Evolutionary conservation across 345 rosid species (phyloP).

Genomic region (Mangifera indica): DNA sequence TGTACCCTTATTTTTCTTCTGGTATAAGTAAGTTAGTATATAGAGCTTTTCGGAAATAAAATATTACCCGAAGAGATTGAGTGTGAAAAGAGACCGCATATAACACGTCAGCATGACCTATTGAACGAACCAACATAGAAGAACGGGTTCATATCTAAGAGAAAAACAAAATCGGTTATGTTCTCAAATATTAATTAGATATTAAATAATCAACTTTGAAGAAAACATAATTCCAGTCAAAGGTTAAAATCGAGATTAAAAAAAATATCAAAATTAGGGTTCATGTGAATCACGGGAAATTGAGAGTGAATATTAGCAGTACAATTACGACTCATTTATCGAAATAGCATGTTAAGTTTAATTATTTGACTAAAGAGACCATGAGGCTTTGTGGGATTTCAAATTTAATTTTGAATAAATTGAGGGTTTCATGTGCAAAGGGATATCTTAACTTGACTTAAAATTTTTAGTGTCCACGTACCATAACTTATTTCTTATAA

Average conservation of each 20-base stretch:
- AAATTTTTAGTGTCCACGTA: too few species aligned
- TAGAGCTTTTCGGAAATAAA: conserved; percentile 6
- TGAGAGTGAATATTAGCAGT: background rate
- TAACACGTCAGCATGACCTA: conserved; percentile 32
- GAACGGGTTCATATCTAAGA: too few species aligned
- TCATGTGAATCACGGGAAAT: background rate
- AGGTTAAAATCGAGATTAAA: background rate
- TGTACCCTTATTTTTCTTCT: conserved; percentile 18
- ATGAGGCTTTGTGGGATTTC: background rate
- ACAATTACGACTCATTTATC: too few species aligned
- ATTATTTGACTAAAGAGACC: background rate
- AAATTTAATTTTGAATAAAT: background rate
- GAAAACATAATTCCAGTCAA: background rate
- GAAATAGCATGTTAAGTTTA: too few species aligned
- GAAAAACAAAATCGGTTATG: too few species aligned
- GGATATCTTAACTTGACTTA: background rate
- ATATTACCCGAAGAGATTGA: background rate
- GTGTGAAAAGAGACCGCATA: background rate
- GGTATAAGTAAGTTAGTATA: background rate
- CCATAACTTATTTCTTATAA: too few species aligned
- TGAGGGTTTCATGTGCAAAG: background rate
- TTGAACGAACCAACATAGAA: background rate
- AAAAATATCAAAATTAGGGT: background rate
- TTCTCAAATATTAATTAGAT: too few species aligned
- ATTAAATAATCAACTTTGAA: too few species aligned